Evolutionary conservation across 257 asterid genomes (phyloP).

Genomic region (Paraleonurus japonicus): DNA sequence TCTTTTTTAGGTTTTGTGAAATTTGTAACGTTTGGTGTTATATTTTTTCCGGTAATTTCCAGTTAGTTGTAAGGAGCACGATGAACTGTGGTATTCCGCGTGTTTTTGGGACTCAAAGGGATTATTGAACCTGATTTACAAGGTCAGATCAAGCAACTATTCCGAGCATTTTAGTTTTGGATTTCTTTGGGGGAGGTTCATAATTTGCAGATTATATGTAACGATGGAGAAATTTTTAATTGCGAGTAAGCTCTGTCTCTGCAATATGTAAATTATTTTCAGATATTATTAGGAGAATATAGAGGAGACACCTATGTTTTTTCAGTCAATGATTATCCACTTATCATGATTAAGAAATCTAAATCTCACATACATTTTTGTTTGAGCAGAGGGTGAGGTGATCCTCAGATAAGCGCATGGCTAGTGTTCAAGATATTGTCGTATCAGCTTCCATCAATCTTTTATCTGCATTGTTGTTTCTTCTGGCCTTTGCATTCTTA

Average conservation of each 20-base stretch:
- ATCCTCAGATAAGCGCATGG: slow-evolving; percentile 51
- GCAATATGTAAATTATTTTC: background rate
- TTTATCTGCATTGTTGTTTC: slow-evolving; percentile 75
- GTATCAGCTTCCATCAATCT: slow-evolving; percentile 79
- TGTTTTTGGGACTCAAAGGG: slow-evolving; percentile 20
- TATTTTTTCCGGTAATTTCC: slow-evolving; percentile 3
- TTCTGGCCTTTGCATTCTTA: slow-evolving; percentile 78
- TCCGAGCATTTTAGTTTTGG: background rate
- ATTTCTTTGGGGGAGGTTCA: background rate
- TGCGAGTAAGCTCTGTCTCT: background rate
- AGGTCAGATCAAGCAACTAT: background rate
- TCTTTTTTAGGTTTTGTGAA: background rate
- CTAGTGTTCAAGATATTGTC: slow-evolving; percentile 63
- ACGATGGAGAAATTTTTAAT: background rate
- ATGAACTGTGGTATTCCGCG: slow-evolving; percentile 6
- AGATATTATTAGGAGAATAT: background rate
- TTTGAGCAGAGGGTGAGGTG: slow-evolving; percentile 31
- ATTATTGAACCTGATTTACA: slow-evolving; percentile 13
- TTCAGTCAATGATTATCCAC: background rate
- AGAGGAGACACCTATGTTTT: background rate
- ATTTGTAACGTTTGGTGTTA: background rate
- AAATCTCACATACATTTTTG: background rate
- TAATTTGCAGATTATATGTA: background rate
- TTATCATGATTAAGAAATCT: background rate
- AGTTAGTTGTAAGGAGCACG: slow-evolving; percentile 7